Base-by-base conservation (phyloP, 2,329 filamentous ascomycete genomes). In the Nakataea oryzae region DNA sequence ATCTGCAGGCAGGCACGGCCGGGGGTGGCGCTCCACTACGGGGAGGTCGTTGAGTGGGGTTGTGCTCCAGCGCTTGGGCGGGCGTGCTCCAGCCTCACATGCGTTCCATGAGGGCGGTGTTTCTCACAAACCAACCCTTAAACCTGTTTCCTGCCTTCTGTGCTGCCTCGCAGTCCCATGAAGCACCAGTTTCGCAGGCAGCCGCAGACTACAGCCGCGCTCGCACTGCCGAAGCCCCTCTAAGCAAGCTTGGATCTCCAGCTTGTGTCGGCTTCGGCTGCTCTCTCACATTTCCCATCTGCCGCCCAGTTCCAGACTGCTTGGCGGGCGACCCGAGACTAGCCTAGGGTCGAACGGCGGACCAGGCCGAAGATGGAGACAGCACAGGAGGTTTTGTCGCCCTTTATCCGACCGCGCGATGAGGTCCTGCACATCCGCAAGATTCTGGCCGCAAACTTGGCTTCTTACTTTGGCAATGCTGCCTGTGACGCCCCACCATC, bases 351-450 rank as follows among this genome's bases (percentile, higher is more conserved):
- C 17, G 24, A n/a, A 50, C 24, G 24, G 41, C 27, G 32, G 47
- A 47, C 34, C 47, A 41, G 11, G 17, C 4, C 58, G n/a, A 26
- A 55, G 24, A 58, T 50, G 47, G 59, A 60, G 32, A 26, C 30
- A 24, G 60, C 60, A 21, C 64, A 59, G 13, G 60, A 57, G 30
- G 73, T 71, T 24, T 75, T 88, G 27, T 73, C 76, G 41, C 79
- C 81, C 5, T 85, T 79, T 64, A 75, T 86, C 62, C 83, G 81
- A 60, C 78, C 81, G 30, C 78, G 83, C 29, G 82, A 86, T 63
- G 82, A 87, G 66, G 77, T 79, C 59, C 75, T 79, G 47, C 80
- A 81, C 58, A 81, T 87, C 62, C 78, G 82, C 64, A 81, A 80
- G 59, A 73, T 85, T 32, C 69, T 86, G 57, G 78, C 81, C 55